Conservation (phyloP, 2,329 filamentous ascomycete genomes). For the Mariannaea sp. region DNA sequence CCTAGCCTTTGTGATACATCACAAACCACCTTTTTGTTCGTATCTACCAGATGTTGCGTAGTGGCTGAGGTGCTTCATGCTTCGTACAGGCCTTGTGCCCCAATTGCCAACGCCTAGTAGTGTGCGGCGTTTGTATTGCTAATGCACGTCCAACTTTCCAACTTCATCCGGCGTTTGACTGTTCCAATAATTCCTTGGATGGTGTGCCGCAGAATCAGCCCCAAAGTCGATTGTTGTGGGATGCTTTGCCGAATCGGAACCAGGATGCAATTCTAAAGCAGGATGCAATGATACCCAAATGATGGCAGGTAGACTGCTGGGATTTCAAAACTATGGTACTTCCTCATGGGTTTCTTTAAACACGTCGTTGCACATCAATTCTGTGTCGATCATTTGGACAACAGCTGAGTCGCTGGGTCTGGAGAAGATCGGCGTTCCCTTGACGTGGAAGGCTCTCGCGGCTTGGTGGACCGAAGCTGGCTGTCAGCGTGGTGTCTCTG, state of each 20-base stretch:
- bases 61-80: background rate
- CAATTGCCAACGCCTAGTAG: background rate
- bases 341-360: background rate
- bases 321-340: no score
- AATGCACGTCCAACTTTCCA: conserved; percentile 7
- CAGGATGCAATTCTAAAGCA: background rate
- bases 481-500: conserved; percentile 14
- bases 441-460: conserved; percentile 8
- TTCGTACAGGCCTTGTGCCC: background rate
- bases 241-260: background rate
- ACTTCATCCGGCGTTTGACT: background rate
- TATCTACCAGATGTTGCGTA: no score
- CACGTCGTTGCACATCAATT: conserved; percentile 1
- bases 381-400: no score
- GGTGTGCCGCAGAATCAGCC: background rate
- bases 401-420: background rate
- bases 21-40: no score
- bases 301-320: background rate
- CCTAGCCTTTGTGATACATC: background rate
- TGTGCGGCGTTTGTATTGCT: background rate
- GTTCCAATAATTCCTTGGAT: conserved; percentile 1
- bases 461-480: background rate
- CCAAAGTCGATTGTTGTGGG: background rate
- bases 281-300: background rate
- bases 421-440: conserved; percentile 1